Base-by-base conservation (phyloP, 2,329 filamentous ascomycete species). In the Elsinoe necatrix region DNA sequence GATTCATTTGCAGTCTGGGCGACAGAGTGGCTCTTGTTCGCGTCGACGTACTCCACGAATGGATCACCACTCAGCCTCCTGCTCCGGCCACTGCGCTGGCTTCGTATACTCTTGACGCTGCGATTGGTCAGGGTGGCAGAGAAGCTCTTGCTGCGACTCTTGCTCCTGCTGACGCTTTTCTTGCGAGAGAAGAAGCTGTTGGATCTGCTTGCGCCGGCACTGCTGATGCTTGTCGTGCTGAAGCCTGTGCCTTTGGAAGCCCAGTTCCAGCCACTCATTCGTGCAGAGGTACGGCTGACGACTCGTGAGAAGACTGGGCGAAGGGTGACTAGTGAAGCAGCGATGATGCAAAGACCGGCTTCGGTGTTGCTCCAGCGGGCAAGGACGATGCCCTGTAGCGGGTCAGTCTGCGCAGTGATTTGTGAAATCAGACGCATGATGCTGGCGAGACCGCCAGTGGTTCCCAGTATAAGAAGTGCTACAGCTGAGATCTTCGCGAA, bases 101-200 rank as follows among this genome's bases (percentile, higher is more conserved):
- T 39, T 11, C 29, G 25, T 8, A 39, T 27, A 20, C 48, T 52
- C 20, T 37, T 35, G 29, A 39, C 31, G 31, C 48, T 52, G n/a
- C 48, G 29, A 16, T 52, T 52, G 12, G 48, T 52, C 48, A 52
- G 37, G 6, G 48, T 52, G 31, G 16, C 48, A 11, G 48, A 52
- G 31, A 52, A 18, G 18, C 48, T 52, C 20, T 52, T 52, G 48
- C 48, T 52, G 31, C 48, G 48, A n/a, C 48, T 52, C 31, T 52
- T 52, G 23, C 43, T 25, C 48, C 31, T 52, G 48, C 18, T 39
- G 48, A 37, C 31, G 31, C 48, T 39, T 18, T 52, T 52, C 25
- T 39, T 39, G 11, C 34, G 5, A 8, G 48, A 52, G 48, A 52
- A 52, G 48, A 52, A 39, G 34, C 48, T 52, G 18, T 39, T 52